Percentiles rank a stretch among this genome's conserved stretches.
phyloP scores from a whole-genome alignment of 208 protist species.

The Trypanosoma scelopori region DNA sequence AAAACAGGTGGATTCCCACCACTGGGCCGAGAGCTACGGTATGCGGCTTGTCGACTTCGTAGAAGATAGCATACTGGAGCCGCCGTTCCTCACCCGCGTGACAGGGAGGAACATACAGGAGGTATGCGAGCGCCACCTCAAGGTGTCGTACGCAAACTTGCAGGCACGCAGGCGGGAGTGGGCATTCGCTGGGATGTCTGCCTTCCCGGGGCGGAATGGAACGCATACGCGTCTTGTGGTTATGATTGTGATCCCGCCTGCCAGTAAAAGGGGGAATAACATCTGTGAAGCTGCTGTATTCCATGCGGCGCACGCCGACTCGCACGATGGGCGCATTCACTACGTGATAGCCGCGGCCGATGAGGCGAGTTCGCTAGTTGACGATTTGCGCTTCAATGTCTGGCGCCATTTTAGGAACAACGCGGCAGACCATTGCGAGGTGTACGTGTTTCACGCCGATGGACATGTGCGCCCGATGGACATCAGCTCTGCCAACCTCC shows the following conservation, averaged over 20 bases:
- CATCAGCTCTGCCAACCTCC: slow-evolving; percentile 2
- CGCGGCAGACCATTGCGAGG: slow-evolving; percentile 11
- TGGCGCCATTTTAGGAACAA: slow-evolving; percentile 5
- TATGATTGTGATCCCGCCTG: slow-evolving; percentile 1
- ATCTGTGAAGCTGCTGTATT: slow-evolving; percentile 7
- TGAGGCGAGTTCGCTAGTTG: slow-evolving; percentile 3
- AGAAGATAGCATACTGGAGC: background rate
- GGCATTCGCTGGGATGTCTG: background rate
- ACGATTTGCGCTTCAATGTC: slow-evolving; percentile 22
- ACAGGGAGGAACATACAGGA: slow-evolving; percentile 16
- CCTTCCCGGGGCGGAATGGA: background rate
- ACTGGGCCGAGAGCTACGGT: slow-evolving; percentile 15
- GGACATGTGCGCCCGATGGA: slow-evolving; percentile 12
- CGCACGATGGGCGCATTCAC: background rate
- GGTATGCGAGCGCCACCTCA: slow-evolving; percentile 26
- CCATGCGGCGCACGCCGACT: slow-evolving; percentile 1
- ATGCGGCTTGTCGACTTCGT: slow-evolving; percentile 18
- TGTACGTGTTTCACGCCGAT: slow-evolving; percentile 25
- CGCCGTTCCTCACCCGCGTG: background rate
- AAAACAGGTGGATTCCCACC: background rate
- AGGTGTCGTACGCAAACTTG: background rate
- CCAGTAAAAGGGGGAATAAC: background rate
- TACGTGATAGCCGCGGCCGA: slow-evolving; percentile 5
- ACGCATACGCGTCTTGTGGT: slow-evolving; percentile 16
- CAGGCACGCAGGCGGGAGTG: background rate